phyloP scores from a whole-genome alignment of 2,329 filamentous ascomycete species.

The Didymella glomerata region DNA sequence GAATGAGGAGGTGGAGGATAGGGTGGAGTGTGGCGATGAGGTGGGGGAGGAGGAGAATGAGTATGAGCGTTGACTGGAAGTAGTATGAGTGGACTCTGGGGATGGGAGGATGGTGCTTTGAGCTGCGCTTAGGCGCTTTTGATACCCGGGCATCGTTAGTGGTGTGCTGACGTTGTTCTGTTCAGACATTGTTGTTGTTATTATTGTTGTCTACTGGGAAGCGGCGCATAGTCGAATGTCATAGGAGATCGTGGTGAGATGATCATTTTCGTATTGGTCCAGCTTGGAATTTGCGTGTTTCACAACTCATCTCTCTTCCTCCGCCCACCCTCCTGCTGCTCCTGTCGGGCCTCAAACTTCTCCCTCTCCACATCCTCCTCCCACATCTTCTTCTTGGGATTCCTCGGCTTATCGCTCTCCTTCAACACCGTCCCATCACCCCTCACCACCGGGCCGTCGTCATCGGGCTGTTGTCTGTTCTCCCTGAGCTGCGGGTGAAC shows the following conservation, averaged over 20 bases:
- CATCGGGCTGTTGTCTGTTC: conserved; percentile 33
- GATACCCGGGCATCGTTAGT: conserved; percentile 8
- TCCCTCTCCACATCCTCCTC: conserved; percentile 57
- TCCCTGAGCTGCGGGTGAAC: conserved; percentile 38
- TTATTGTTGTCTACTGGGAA: not conserved
- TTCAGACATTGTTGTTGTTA: not conserved
- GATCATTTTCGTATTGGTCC: not conserved
- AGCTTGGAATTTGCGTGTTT: not conserved
- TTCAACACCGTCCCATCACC: conserved; percentile 59
- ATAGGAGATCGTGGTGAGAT: not conserved
- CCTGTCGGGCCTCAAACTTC: conserved; percentile 33
- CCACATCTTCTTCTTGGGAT: conserved; percentile 70
- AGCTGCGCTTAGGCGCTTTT: not conserved
- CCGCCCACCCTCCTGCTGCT: conserved; percentile 5
- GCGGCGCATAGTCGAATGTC: not conserved
- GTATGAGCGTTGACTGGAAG: conserved; percentile 16
- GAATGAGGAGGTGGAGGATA: conserved; percentile 70
- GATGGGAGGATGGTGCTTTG: not conserved
- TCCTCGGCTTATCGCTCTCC: conserved; percentile 53
- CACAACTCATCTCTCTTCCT: conserved; percentile 25
- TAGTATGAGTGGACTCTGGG: not conserved
- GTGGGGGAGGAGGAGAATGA: conserved; percentile 29
- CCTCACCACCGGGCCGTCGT: conserved; percentile 48
- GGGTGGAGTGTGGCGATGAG: conserved; percentile 37
- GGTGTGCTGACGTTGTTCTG: not conserved